phyloP scores from a whole-genome alignment of 225 moss, liverwort and hornwort species.

The Polytrichum commune region DNA sequence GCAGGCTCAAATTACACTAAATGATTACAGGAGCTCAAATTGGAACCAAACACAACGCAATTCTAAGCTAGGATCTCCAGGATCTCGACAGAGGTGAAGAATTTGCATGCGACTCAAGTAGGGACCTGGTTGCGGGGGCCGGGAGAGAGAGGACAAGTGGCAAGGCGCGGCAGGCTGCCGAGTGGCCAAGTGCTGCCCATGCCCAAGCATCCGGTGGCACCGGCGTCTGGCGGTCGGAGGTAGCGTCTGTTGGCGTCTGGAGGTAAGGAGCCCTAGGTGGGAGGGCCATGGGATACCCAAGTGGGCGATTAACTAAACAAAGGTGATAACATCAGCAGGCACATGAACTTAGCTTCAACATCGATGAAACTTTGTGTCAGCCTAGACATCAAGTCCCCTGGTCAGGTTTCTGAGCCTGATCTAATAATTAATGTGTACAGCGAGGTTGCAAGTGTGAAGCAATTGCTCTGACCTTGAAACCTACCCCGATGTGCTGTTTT shows the following conservation, averaged over 20 bases:
- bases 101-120: background rate
- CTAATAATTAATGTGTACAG: too few species aligned
- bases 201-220: background rate
- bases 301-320: too few species aligned
- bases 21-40: background rate
- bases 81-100: background rate
- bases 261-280: background rate
- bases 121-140: background rate
- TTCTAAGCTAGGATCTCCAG: background rate
- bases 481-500: too few species aligned
- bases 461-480: too few species aligned
- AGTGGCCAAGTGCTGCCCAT: slow-evolving; percentile 1
- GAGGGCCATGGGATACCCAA: too few species aligned
- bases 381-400: too few species aligned
- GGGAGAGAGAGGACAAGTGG: background rate
- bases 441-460: too few species aligned
- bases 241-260: background rate
- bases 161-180: background rate
- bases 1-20: background rate
- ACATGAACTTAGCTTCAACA: too few species aligned
- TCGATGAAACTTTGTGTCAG: too few species aligned
- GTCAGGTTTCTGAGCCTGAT: too few species aligned
- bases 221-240: slow-evolving; percentile 1
- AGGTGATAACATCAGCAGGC: too few species aligned
- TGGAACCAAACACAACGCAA: background rate